phyloP scores from a whole-genome alignment of 345 rosid genomes.

The Barbarea vulgaris region DNA sequence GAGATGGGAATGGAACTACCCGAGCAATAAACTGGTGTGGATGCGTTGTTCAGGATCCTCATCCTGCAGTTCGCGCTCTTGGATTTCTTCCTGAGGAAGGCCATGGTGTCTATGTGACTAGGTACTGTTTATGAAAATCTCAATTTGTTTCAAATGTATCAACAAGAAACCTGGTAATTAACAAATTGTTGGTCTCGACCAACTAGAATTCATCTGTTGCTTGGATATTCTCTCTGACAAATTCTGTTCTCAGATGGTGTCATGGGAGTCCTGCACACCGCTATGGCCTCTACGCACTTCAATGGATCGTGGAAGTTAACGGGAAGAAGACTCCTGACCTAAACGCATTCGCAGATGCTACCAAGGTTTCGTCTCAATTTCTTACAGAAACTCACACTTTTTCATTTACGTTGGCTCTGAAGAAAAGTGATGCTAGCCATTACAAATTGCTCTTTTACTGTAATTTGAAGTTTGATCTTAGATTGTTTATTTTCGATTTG shows the following conservation, averaged over 20 bases:
- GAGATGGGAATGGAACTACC: conserved; percentile 92
- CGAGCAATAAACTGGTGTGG: conserved; percentile 92
- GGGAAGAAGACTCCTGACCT: conserved; percentile 85
- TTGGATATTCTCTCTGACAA: conserved; percentile 8
- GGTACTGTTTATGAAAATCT: conserved; percentile 44
- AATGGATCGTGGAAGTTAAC: conserved; percentile 94
- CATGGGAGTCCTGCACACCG: conserved; percentile 94
- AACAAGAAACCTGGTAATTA: conserved; percentile 9
- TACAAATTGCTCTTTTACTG: not conserved
- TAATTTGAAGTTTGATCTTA: not conserved
- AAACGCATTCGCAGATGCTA: conserved; percentile 67
- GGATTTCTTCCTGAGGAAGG: conserved; percentile 99
- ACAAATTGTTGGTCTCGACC: not conserved
- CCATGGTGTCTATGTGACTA: conserved; percentile 89
- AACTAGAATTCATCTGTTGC: not conserved
- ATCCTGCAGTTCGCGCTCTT: conserved; percentile 94
- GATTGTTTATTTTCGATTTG: not conserved
- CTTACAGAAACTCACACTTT: conserved; percentile 17
- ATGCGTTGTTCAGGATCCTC: conserved; percentile 87
- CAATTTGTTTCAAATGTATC: not conserved
- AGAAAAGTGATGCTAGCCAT: not conserved
- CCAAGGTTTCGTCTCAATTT: conserved; percentile 56
- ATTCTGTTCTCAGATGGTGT: conserved; percentile 60
- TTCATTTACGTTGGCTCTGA: not conserved
- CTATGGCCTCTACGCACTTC: conserved; percentile 83